A percentile compares a stretch with the other conserved stretches of the same genome.
phyloP scores from a whole-genome alignment of 2,329 filamentous ascomycete species.

The Laburnicola sp. region DNA sequence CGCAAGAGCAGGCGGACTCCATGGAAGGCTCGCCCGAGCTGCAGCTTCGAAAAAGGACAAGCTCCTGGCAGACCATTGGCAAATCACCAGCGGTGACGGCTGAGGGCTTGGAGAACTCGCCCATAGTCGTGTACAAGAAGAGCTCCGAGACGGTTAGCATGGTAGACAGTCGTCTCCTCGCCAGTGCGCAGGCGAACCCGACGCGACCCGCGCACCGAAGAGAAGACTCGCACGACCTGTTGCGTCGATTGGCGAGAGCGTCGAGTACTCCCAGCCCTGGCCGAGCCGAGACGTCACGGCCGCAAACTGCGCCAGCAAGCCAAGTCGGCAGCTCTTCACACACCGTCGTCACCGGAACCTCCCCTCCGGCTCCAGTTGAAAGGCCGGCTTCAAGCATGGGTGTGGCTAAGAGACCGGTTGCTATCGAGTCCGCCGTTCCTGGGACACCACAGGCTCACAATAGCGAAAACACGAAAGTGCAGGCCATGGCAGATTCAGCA shows the following conservation, averaged over 20 bases:
- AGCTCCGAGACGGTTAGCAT: conserved; percentile 38
- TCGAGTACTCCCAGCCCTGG: conserved; percentile 53
- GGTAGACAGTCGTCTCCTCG: conserved; percentile 33
- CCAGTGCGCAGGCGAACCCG: conserved; percentile 25
- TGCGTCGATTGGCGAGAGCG: conserved; percentile 51
- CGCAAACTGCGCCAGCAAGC: conserved; percentile 25
- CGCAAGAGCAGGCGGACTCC: conserved; percentile 10
- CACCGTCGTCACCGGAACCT: conserved; percentile 8
- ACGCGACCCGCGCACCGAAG: conserved; percentile 40
- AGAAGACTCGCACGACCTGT: conserved; percentile 51
- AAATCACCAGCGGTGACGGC: conserved; percentile 34
- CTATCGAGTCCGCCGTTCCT: neutral
- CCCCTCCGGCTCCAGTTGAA: neutral
- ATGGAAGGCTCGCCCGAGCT: conserved; percentile 12
- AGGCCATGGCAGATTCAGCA: conserved; percentile 8
- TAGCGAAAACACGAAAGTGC: conserved; percentile 10
- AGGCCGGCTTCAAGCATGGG: conserved; percentile 1
- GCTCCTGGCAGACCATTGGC: conserved; percentile 35
- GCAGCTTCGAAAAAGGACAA: conserved; percentile 27
- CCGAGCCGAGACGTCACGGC: conserved; percentile 24
- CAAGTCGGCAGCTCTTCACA: conserved; percentile 21
- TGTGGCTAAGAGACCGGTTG: conserved; percentile 4
- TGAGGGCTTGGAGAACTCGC: conserved; percentile 35
- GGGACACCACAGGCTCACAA: neutral
- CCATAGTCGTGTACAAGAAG: conserved; percentile 39